Percentiles rank a stretch among this genome's conserved stretches.
Conservation (phyloP, 140 eudicot genomes). For the Senecio squalidus region DNA sequence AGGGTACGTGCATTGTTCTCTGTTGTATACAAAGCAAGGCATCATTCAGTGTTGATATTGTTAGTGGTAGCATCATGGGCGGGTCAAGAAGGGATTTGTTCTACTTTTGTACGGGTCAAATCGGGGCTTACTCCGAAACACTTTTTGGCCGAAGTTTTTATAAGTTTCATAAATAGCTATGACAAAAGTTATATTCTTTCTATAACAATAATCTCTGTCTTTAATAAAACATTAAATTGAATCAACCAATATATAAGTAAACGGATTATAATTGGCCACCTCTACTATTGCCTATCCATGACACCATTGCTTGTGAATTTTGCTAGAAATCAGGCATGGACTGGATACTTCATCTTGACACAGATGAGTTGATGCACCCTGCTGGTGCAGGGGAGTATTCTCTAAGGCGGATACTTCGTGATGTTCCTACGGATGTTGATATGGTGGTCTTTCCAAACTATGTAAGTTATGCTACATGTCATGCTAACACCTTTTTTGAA, state of each 20-base stretch:
- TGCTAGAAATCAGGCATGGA: conserved; percentile 79
- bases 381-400: conserved; percentile 95
- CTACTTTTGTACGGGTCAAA: background rate
- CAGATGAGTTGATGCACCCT: conserved; percentile 90
- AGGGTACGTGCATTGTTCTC: conserved; percentile 49
- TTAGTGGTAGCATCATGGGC: no score
- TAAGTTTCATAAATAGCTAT: background rate
- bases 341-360: conserved; percentile 97
- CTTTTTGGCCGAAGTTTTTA: background rate
- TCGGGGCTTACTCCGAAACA: background rate
- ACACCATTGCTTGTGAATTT: conserved; percentile 9
- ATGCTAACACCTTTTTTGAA: background rate
- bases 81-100: background rate
- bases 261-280: background rate
- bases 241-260: background rate
- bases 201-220: no score
- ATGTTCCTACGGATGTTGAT: conserved; percentile 81
- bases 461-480: conserved; percentile 44
- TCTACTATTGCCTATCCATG: background rate
- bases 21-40: background rate
- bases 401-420: conserved; percentile 64
- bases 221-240: background rate
- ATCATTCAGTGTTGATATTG: background rate
- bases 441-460: conserved; percentile 96
- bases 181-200: no score